Evolutionary conservation across 352 stramenopile species (phyloP).

Genomic region (Phytophthora agathidicida): DNA sequence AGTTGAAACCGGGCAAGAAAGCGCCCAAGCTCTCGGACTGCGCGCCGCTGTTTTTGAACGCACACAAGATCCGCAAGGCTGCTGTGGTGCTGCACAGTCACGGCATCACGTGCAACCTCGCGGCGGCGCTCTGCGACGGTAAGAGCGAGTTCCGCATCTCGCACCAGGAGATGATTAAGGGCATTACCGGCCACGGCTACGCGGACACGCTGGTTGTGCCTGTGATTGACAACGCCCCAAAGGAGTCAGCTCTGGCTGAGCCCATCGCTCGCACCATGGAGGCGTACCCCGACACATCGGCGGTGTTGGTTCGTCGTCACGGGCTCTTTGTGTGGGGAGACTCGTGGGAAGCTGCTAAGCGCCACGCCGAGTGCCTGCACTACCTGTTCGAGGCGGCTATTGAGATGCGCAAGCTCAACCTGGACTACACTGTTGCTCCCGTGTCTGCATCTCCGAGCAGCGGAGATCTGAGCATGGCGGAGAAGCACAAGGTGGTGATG

Average conservation of each 20-base stretch:
- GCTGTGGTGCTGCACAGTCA: constrained; percentile 85
- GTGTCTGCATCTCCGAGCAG: constrained; percentile 50
- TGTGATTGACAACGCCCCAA: constrained; percentile 97
- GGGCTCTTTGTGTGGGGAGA: constrained; percentile 97
- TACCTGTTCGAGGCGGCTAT: constrained; percentile 95
- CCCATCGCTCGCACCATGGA: constrained; percentile 86
- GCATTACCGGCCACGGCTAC: constrained; percentile 92
- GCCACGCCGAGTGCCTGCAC: constrained; percentile 96
- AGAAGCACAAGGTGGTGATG: constrained; percentile 92
- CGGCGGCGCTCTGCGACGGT: constrained; percentile 89
- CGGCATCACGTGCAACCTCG: constrained; percentile 86
- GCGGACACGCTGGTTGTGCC: constrained; percentile 93
- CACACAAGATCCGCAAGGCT: constrained; percentile 88
- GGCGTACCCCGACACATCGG: constrained; percentile 87
- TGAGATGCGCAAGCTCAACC: constrained; percentile 88
- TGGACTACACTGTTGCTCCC: constrained; percentile 71
- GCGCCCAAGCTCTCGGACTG: constrained; percentile 92
- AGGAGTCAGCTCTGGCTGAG: constrained; percentile 92
- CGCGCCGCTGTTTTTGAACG: constrained; percentile 93
- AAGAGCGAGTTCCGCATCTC: constrained; percentile 90
- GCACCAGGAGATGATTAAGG: constrained; percentile 98
- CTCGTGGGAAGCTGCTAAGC: constrained; percentile 96
- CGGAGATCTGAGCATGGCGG: constrained; percentile 48
- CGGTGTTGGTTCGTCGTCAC: constrained; percentile 95
- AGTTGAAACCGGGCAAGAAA: constrained; percentile 47